A percentile compares a stretch with the other conserved stretches of the same genome.
Evolutionary conservation across 2,329 filamentous ascomycete species (phyloP).

Genomic region (Neofusicoccum cordaticola): DNA sequence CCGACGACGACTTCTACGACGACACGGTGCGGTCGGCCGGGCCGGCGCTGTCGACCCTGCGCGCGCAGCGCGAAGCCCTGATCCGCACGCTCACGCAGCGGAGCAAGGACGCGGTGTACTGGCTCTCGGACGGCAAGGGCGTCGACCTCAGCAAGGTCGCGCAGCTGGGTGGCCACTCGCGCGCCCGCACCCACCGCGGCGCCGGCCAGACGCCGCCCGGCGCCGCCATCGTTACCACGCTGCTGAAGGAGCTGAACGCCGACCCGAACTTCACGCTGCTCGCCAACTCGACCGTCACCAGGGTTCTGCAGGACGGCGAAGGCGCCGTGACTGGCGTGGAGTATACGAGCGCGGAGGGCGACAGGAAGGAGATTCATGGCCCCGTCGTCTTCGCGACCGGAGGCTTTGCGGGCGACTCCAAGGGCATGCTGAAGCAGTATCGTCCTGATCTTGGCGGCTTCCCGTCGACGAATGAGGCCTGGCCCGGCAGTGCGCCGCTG

Average conservation of each 20-base stretch:
- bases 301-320: slow-evolving; percentile 32
- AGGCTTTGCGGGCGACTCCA: slow-evolving; percentile 62
- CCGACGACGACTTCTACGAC: slow-evolving; percentile 45
- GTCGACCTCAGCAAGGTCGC: slow-evolving; percentile 60
- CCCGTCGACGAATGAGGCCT: slow-evolving; percentile 62
- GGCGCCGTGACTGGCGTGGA: slow-evolving; percentile 51
- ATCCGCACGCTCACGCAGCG: slow-evolving; percentile 49
- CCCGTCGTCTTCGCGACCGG: slow-evolving; percentile 61
- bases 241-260: slow-evolving; percentile 53
- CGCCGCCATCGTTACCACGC: slow-evolving; percentile 55
- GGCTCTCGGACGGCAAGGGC: slow-evolving; percentile 56
- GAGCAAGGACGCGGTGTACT: slow-evolving; percentile 53
- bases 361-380: slow-evolving; percentile 40
- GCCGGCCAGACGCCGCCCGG: slow-evolving; percentile 57
- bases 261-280: slow-evolving; percentile 52
- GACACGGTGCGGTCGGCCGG: slow-evolving; percentile 61
- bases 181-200: slow-evolving; percentile 58
- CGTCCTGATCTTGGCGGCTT: slow-evolving; percentile 58
- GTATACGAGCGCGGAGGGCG: slow-evolving; percentile 39
- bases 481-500: slow-evolving; percentile 52
- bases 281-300: slow-evolving; percentile 54
- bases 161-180: slow-evolving; percentile 58
- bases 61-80: slow-evolving; percentile 40
- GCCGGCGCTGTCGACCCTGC: slow-evolving; percentile 28
- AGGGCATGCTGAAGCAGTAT: slow-evolving; percentile 55